Base-by-base conservation (phyloP, 2,329 filamentous ascomycete species). In the Juglanconis oblonga region DNA sequence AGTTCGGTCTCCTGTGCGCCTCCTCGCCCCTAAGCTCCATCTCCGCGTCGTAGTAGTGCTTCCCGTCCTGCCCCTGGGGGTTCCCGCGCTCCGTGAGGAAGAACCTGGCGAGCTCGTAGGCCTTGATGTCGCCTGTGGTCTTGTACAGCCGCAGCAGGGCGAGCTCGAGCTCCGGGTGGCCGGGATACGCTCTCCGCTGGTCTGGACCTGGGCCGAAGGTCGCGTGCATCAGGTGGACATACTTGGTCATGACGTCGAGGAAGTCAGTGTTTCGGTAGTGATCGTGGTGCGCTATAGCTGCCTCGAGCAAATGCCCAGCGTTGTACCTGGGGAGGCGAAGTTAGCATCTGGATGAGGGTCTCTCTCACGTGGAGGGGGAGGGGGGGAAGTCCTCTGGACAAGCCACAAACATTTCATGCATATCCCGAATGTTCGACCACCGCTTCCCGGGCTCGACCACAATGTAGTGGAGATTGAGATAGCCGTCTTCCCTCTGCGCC, bases 381-480 rank as follows among this genome's bases (percentile, higher is more conserved):
- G 13, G 14, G 44, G 10, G 4, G 24, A 31, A 7, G 5, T n/a
- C 70, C 76, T 71, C 72, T n/a, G n/a, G n/a, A n/a, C n/a, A n/a
- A n/a, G n/a, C n/a, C n/a, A n/a, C n/a, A n/a, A n/a, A 84, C 75
- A 88, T 70, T 69, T 87, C 85, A 71, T 87, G 84, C 72, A 86
- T 78, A 68, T 88, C 85, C 52, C 83, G 71, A 7, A 88, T 63
- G 64, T 87, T 87, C 0, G 80, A 78, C 73, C 83, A 87, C 8
- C 84, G 69, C 55, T 81, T 79, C 0, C 72, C 76, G 0, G 82
- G 82, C 48, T 83, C 81, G 1, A 86, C 81, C 0, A 87, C 80
- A 0, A 82, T 85, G 63, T 82, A 87, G 66, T 87, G 84, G 6
- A 86, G 80, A 66, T 87, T 87, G 29, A 88, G 67, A 66, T 88